Evolutionary conservation across 192 early-diverging fungal genomes (phyloP), one percentile per base, ranked within the genome.

Genomic region (Coemansia biformis): DNA sequence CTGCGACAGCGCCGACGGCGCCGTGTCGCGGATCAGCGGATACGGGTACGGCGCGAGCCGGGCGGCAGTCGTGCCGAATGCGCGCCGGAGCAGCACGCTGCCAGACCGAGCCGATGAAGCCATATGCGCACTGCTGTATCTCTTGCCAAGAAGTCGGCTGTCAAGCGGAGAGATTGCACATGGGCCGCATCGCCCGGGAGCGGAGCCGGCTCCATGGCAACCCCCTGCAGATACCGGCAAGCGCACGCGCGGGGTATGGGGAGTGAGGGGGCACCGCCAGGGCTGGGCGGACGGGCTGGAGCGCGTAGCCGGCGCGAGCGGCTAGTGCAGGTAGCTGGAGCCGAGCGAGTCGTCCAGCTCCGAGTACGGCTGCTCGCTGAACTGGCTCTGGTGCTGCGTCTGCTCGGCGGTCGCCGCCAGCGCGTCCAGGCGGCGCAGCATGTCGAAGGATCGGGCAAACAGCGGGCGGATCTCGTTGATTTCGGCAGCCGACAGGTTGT

Each of bases 391-490:
- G 29, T 9, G 29, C 37, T 63, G 53, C 4, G 28, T 32, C 14
- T 38, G 30, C 15, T 37, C 32, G 15, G 14, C 60, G 3, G 57
- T 38, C 35, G 29, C 26, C 7, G 53, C 66, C 22, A 75, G 51
- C n/a, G 35, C 38, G 38, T 62, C 71, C 12, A 75, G 35, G 30
- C 54, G 63, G 9, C 59, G 43, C 38, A 75, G 55, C 71, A 67
- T 67, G 19, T 90, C 82, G 60, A 87, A 92, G 14, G 91, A 88
- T 17, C 71, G 76, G 8, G 79, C 61, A 66, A 96, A 93, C 50
- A 96, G 82, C 1, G 91, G 91, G n/a, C 92, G 79, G 48, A 96
- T 90, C 66, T 91, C 89, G 37, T 93, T 92, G 49, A 96, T 83
- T 52, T 96, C 93, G 65, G 88, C 85, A 17, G 82, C 68, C 19